Evolutionary conservation across 2,329 filamentous ascomycete genomes (phyloP), one percentile per base, ranked within the genome.

Genomic region (Fusarium nanum): DNA sequence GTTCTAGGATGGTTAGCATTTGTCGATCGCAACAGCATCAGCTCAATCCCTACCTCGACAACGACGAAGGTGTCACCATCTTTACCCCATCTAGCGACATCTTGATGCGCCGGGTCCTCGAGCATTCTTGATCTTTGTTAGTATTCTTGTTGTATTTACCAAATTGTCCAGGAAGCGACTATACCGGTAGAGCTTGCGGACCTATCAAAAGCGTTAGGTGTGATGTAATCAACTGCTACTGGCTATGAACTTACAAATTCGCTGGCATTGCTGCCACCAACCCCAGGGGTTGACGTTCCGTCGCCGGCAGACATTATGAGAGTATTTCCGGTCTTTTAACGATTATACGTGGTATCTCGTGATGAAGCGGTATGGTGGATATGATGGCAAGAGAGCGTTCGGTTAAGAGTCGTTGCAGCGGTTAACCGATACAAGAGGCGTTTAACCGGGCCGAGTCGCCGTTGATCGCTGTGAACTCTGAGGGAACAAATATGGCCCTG

Each of bases 101-200:
- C 91, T 75, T 94, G 90, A 80, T 99, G 97, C 56, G 93, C 91
- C 37, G 94, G 94, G 77, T 97, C 97, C 82, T 98, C 95, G 76
- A 99, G 85, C 96, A 99, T 99, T 60, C 78, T 77, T 55, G n/a
- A 34, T 49, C 47, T 28, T 52, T 50, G 70, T 76, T 58, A 72
- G 67, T 53, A 44, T 53, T 42, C 10, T 41, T 37, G 10, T n/a
- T 46, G 11, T n/a, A 28, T 32, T 28, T 59, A 18, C 9, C 9
- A 22, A n/a, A 27, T 40, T 13, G 34, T 13, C n/a, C 41, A 37
- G 18, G 18, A 50, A 32, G 23, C 27, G 45, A 37, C 54, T 67
- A 82, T 90, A 98, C 95, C 97, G 97, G 87, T 98, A 98, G 72
- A 98, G 86, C 84, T 98, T 98, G 85, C 95, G 94, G 83, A 98